phyloP scores from a whole-genome alignment of 2,329 filamentous ascomycete species.

The Hymenoscyphus fructigenus region DNA sequence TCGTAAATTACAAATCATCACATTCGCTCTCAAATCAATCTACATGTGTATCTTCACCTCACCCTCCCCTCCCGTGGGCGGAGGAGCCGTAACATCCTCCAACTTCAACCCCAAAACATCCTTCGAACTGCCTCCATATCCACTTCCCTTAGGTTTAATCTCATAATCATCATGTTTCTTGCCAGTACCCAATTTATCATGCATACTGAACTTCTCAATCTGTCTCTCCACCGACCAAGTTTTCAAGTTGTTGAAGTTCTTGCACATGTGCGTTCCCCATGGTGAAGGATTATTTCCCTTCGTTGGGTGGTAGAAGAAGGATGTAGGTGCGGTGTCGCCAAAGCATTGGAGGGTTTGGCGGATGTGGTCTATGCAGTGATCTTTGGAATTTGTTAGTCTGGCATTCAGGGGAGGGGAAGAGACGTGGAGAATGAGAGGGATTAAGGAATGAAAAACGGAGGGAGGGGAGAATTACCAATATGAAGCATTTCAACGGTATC shows the following conservation, averaged over 20 bases:
- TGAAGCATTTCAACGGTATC: neutral
- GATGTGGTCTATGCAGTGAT: constrained; percentile 1
- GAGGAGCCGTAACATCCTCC: neutral
- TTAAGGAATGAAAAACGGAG: neutral
- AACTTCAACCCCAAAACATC: neutral
- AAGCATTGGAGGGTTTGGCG: neutral
- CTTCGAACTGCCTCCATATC: neutral
- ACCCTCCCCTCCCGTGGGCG: neutral
- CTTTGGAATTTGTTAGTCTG: neutral
- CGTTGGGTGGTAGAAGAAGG: neutral
- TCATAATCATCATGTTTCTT: constrained; percentile 1
- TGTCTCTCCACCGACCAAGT: neutral
- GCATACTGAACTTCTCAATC: neutral
- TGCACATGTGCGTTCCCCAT: neutral
- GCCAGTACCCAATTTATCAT: neutral
- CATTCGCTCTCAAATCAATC: no score
- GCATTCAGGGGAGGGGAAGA: neutral
- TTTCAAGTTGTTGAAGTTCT: neutral
- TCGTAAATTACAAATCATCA: no score
- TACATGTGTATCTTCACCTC: constrained; percentile 2
- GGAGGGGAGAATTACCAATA: neutral
- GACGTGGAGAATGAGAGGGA: neutral
- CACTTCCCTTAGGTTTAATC: constrained; percentile 1
- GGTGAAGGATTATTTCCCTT: neutral
- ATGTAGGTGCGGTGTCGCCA: neutral